Evolutionary conservation across 768 basidiomycete genomes (phyloP).

Genomic region (Lentinus tigrinus): DNA sequence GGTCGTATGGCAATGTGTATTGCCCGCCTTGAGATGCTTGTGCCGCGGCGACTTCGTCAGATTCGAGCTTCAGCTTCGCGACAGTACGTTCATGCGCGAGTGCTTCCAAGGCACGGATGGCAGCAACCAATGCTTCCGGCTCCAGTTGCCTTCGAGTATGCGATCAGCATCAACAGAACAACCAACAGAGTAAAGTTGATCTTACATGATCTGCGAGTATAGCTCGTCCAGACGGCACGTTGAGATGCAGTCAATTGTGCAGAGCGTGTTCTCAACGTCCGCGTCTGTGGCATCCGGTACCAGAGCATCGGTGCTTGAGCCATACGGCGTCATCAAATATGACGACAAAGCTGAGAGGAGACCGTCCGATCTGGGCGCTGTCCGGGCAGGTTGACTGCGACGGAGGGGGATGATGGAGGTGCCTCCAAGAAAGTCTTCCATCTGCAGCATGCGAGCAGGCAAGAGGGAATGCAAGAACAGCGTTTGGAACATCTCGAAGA

Average conservation of each 20-base stretch:
- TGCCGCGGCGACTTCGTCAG: conserved; percentile 49
- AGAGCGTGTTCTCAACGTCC: conserved; percentile 92
- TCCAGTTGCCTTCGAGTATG: conserved; percentile 62
- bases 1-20: conserved; percentile 83
- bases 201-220: conserved; percentile 90
- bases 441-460: conserved; percentile 87
- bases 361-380: conserved; percentile 75
- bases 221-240: conserved; percentile 93
- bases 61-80: conserved; percentile 69
- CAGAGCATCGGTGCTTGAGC: conserved; percentile 66
- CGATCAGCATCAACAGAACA: background rate
- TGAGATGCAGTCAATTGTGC: conserved; percentile 91
- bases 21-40: conserved; percentile 36
- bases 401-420: conserved; percentile 89
- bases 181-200: conserved; percentile 11
- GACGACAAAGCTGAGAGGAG: conserved; percentile 91
- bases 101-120: conserved; percentile 82
- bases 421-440: conserved; percentile 98
- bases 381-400: conserved; percentile 63
- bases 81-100: conserved; percentile 89
- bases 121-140: conserved; percentile 76
- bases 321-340: conserved; percentile 95
- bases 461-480: conserved; percentile 92
- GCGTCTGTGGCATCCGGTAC: conserved; percentile 86
- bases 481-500: conserved; percentile 98